Percentiles rank a stretch among this genome's conserved stretches.
These are phyloP conservation scores for Clarkia xantiana DNA, from an alignment of 345 rosid genomes.

Conservation along the genomic window DNA sequence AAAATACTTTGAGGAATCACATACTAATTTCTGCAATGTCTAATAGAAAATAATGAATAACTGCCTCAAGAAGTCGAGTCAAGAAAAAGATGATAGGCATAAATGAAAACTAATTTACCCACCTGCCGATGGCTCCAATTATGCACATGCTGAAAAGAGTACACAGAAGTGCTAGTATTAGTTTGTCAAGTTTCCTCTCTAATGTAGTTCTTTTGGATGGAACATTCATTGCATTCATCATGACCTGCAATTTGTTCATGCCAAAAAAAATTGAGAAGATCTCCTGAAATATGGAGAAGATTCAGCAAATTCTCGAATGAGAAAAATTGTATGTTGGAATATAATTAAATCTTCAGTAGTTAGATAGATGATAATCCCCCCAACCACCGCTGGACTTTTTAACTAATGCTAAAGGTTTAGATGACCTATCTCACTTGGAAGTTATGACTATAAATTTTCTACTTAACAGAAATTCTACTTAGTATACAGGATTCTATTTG, in stretches of 20 bases:
- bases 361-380: too few relatives aligned
- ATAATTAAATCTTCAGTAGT: too few relatives aligned
- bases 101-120: slow-evolving; percentile 6
- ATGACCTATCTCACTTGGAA: too few relatives aligned
- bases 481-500: too few relatives aligned
- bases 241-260: slow-evolving; percentile 44
- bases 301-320: too few relatives aligned
- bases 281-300: slow-evolving; percentile 1
- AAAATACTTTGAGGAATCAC: slow-evolving; percentile 14
- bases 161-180: slow-evolving; percentile 72
- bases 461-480: too few relatives aligned
- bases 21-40: slow-evolving; percentile 4
- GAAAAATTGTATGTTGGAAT: too few relatives aligned
- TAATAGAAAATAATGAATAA: slow-evolving; percentile 5
- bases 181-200: slow-evolving; percentile 99
- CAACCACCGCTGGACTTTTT: too few relatives aligned
- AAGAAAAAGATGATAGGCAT: not conserved
- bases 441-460: too few relatives aligned
- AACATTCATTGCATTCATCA: slow-evolving; percentile 99
- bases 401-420: too few relatives aligned
- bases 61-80: slow-evolving; percentile 2
- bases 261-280: not conserved
- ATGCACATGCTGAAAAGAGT: slow-evolving; percentile 80
- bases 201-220: slow-evolving; percentile 98
- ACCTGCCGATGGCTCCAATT: slow-evolving; percentile 94